These are phyloP conservation scores for Candida manassasensis DNA, from an alignment of 805 yeast genomes.

Conservation along the genomic window DNA sequence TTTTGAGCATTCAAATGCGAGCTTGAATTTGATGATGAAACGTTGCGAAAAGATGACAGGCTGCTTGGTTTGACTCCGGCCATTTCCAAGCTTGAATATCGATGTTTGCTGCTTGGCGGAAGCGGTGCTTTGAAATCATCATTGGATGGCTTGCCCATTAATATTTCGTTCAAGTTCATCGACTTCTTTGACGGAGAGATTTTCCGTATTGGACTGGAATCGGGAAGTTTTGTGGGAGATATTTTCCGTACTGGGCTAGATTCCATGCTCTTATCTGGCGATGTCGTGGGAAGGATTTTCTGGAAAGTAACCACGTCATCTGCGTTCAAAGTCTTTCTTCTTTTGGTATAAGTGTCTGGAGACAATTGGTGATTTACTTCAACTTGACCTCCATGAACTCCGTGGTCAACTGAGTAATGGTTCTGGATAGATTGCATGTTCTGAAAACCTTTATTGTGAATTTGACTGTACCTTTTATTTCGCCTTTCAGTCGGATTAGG, in stretches of 20 bases:
- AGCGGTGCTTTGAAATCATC: conserved; percentile 21
- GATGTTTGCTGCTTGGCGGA: conserved; percentile 19
- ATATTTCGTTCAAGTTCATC: conserved; percentile 29
- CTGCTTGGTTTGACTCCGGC: conserved; percentile 29
- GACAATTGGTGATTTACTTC: neutral
- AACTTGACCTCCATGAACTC: neutral
- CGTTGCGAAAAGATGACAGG: conserved; percentile 10
- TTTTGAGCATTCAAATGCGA: conserved; percentile 15
- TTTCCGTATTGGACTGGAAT: conserved; percentile 17
- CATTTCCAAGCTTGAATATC: conserved; percentile 29
- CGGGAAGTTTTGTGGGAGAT: conserved; percentile 32
- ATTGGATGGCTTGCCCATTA: conserved; percentile 17
- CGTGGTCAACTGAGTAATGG: conserved; percentile 39
- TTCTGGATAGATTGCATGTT: conserved; percentile 47
- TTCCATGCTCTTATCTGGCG: neutral
- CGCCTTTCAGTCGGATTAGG: conserved; percentile 15
- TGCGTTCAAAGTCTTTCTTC: conserved; percentile 34
- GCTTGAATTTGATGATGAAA: conserved; percentile 12
- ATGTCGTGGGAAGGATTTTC: neutral
- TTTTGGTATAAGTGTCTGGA: conserved; percentile 15
- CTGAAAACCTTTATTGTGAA: conserved; percentile 30
- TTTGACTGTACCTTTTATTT: conserved; percentile 27
- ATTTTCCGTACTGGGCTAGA: conserved; percentile 24
- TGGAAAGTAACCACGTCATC: conserved; percentile 1
- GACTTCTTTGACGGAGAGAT: conserved; percentile 41